phyloP scores from a whole-genome alignment of 2,329 filamentous ascomycete genomes.

The Phaeosphaeria sp. region DNA sequence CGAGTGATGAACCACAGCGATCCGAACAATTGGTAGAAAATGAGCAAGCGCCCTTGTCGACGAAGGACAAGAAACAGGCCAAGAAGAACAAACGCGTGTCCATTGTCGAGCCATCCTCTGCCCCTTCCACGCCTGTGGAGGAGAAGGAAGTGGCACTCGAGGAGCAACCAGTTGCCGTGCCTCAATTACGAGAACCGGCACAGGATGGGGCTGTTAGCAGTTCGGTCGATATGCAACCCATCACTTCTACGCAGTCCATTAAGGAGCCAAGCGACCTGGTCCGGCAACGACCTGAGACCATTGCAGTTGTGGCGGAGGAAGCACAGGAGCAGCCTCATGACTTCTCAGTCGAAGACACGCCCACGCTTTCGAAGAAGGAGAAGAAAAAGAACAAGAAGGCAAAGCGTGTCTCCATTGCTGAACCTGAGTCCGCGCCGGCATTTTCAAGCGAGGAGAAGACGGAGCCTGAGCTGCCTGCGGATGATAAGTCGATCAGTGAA shows the following conservation, averaged over 20 bases:
- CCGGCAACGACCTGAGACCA: neutral
- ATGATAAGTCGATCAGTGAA: neutral
- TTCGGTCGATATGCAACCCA: neutral
- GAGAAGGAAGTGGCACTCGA: conserved; percentile 6
- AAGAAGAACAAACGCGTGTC: conserved; percentile 27
- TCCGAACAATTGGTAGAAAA: neutral
- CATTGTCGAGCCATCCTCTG: conserved; percentile 7
- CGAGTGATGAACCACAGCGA: neutral
- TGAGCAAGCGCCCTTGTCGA: conserved; percentile 11
- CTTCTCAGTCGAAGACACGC: neutral
- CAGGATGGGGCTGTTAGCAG: neutral
- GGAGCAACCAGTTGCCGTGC: neutral
- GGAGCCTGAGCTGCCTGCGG: neutral
- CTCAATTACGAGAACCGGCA: neutral
- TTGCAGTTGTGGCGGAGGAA: neutral
- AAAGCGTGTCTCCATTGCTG: conserved; percentile 21
- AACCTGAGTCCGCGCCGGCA: conserved; percentile 2
- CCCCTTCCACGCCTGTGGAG: conserved; percentile 7
- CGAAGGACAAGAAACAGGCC: conserved; percentile 27
- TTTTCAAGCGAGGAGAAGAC: conserved; percentile 13
- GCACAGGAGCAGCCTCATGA: neutral
- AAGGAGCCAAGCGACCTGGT: neutral
- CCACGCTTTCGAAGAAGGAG: conserved; percentile 5
- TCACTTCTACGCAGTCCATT: neutral
- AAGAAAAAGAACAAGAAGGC: conserved; percentile 29